Evolutionary conservation across 768 basidiomycete genomes (phyloP).

Genomic region (Naganishia vaughanmartiniae): DNA sequence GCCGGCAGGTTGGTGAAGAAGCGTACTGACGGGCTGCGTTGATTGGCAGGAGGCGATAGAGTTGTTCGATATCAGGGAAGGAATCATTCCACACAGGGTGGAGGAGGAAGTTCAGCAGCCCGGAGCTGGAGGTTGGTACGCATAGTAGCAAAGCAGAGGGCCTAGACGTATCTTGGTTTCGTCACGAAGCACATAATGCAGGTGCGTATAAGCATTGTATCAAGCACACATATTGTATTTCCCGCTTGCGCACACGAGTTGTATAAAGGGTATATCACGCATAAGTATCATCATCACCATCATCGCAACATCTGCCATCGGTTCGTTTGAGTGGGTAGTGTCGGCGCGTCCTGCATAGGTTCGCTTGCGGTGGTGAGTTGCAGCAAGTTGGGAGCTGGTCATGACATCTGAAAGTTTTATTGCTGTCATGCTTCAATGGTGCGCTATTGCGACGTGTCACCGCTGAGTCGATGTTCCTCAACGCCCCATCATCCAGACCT

Average conservation of each 20-base stretch:
- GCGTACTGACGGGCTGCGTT: neutral
- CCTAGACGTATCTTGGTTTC: neutral
- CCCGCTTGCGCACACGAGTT: neutral
- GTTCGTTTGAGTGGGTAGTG: too few relatives aligned
- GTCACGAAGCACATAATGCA: neutral
- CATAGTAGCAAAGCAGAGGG: conserved; percentile 8
- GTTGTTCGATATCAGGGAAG: conserved; percentile 72
- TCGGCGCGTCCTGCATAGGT: too few relatives aligned
- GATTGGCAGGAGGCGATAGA: conserved; percentile 74
- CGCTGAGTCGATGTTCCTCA: too few relatives aligned
- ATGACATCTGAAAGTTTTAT: too few relatives aligned
- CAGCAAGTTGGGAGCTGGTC: too few relatives aligned
- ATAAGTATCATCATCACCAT: neutral
- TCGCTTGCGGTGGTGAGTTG: too few relatives aligned
- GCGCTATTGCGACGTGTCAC: too few relatives aligned
- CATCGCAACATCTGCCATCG: too few relatives aligned
- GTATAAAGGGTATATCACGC: conserved; percentile 3
- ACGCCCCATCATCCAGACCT: too few relatives aligned
- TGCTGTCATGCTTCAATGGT: too few relatives aligned
- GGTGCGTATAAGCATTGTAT: conserved; percentile 5
- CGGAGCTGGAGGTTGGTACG: conserved; percentile 36
- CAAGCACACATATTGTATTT: neutral
- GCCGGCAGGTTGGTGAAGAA: neutral
- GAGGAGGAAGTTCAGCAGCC: conserved; percentile 19
- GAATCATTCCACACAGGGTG: conserved; percentile 69